phyloP scores from a whole-genome alignment of 768 basidiomycete genomes.

The Auricularia auricula-judae region DNA sequence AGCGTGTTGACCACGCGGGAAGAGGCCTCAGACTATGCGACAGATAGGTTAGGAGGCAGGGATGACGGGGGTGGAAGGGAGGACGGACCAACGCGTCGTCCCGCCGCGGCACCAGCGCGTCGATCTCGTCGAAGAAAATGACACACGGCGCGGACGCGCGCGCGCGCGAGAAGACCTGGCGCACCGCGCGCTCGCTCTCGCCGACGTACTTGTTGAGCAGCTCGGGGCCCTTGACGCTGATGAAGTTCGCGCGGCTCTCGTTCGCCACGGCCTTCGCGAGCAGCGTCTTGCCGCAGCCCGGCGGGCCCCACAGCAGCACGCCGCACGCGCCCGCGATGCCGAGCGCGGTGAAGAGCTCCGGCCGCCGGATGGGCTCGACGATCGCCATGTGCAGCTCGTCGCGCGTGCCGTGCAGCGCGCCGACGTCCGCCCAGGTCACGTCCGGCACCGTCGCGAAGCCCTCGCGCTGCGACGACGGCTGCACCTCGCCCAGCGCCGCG shows the following conservation, averaged over 20 bases:
- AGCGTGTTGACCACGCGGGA: conserved; percentile 91
- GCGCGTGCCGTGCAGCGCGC: conserved; percentile 75
- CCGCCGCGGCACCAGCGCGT: conserved; percentile 81
- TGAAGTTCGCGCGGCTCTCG: conserved; percentile 91
- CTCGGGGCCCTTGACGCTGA: conserved; percentile 96
- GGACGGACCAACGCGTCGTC: conserved; percentile 74
- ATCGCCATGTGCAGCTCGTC: conserved; percentile 97
- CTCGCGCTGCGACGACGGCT: conserved; percentile 94
- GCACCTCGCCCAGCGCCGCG: conserved; percentile 74
- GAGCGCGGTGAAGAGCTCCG: conserved; percentile 78
- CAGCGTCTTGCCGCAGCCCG: conserved; percentile 95
- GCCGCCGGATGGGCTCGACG: conserved; percentile 85
- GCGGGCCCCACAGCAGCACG: conserved; percentile 96
- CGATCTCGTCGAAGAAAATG: conserved; percentile 92
- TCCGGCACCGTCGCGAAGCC: conserved; percentile 96
- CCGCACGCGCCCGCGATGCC: conserved; percentile 90
- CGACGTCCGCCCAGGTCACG: conserved; percentile 90
- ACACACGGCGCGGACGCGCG: conserved; percentile 90
- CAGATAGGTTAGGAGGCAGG: neutral
- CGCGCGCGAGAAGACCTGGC: conserved; percentile 90
- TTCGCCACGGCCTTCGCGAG: conserved; percentile 98
- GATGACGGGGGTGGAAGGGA: neutral
- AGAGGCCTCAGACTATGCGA: conserved; percentile 73
- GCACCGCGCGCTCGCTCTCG: conserved; percentile 89
- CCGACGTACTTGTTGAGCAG: conserved; percentile 98